phyloP scores from a whole-genome alignment of 2,329 filamentous ascomycete species.

The Fusarium haematococcum region DNA sequence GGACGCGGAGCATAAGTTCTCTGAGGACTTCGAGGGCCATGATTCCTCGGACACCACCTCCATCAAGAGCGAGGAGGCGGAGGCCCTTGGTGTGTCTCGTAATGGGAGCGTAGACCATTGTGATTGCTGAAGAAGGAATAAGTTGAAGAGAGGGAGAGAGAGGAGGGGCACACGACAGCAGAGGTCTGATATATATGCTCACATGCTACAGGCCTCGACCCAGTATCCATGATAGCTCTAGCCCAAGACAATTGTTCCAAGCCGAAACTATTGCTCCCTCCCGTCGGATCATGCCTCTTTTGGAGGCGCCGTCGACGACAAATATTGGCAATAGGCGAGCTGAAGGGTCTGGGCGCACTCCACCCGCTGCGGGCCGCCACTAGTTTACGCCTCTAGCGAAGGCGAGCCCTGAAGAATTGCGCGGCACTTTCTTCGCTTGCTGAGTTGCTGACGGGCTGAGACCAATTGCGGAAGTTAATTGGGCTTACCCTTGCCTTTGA shows the following conservation, averaged over 20 bases:
- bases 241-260: background rate
- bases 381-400: background rate
- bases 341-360: background rate
- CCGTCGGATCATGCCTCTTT: background rate
- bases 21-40: constrained; percentile 2
- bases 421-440: background rate
- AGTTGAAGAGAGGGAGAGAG: background rate
- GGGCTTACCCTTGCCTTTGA: background rate
- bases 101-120: constrained; percentile 1
- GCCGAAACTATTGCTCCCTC: background rate
- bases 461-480: background rate
- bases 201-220: background rate
- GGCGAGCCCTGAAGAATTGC: background rate
- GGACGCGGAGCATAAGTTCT: constrained; percentile 8
- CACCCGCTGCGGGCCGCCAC: background rate
- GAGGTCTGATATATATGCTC: background rate
- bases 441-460: background rate
- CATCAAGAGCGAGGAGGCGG: constrained; percentile 14
- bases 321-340: background rate
- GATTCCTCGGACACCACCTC: constrained; percentile 22
- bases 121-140: background rate
- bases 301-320: background rate
- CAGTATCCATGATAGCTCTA: background rate
- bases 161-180: background rate
- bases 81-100: constrained; percentile 15